Base-by-base conservation (phyloP, 2,329 filamentous ascomycete genomes). In the Incumbomyces delicatus region DNA sequence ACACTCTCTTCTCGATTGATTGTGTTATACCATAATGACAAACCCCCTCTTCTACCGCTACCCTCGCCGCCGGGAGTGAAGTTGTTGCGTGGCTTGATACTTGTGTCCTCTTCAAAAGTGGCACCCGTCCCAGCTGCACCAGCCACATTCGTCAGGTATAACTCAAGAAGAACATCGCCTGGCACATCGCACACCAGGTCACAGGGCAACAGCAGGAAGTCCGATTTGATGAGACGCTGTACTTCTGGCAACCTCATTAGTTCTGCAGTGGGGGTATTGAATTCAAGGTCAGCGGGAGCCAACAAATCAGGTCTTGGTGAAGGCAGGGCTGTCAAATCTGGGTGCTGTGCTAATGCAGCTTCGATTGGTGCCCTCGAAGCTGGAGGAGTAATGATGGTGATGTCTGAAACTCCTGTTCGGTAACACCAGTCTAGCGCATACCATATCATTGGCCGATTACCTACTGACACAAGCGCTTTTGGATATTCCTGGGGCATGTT, bases 21-120 rank as follows among this genome's bases (percentile, higher is more conserved):
- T 1, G 88, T 94, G 59, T 90, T 80, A 64, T 95, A 96, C 81
- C 85, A 96, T 1, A 98, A 85, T 5, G 85, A 83, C 32, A 96
- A 70, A 1, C 87, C 92, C 35, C 89, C 88, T 64, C 84, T 84
- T 51, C 78, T 74, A 20, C 77, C 76, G 2, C 72, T 70, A 46
- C 68, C 69, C 58, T 80, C 77, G 34, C 73, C 75, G 29, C 75
- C 74, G 7, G 73, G 60, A 2, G 71, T 70, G 33, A 66, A 60
- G 20, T 73, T 70, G 17, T 70, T 37, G 11, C 69, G 5, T 66
- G 68, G 65, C 65, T 40, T 60, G 60, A 32, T 58, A 59, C 14
- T 39, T 22, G 47, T 4, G 43, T 47, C 40, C 31, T 38, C 44
- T 58, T 58, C 39, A 20, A 42, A 41, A 38, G 61, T 62, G 16